Conservation (phyloP, 495 filamentous ascomycete species). For the Aspergillus sclerotiicarbonarius region DNA sequence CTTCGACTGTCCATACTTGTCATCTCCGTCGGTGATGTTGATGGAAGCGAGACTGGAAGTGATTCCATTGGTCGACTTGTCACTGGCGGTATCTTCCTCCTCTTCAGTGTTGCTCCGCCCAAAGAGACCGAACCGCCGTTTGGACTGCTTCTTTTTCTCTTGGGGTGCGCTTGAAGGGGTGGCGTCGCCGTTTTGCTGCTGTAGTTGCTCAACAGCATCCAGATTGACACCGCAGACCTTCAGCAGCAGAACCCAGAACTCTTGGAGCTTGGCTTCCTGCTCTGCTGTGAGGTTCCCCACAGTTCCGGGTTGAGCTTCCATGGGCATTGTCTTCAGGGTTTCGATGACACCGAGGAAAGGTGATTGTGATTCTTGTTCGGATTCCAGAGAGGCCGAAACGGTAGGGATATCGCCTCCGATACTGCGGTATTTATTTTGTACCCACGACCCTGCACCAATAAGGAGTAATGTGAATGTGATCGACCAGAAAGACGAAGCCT, state of each 20-base stretch:
- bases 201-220: constrained; percentile 27
- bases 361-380: constrained; percentile 18
- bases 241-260: constrained; percentile 78
- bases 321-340: constrained; percentile 40
- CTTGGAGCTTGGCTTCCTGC: constrained; percentile 82
- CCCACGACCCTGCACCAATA: constrained; percentile 36
- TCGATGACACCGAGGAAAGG: constrained; percentile 40
- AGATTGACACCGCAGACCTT: constrained; percentile 71
- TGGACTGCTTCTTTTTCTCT: constrained; percentile 69
- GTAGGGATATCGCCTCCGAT: constrained; percentile 11
- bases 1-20: constrained; percentile 91
- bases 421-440: constrained; percentile 33
- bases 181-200: constrained; percentile 21
- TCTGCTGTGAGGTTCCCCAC: constrained; percentile 85
- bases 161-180: constrained; percentile 23
- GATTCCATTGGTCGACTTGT: constrained; percentile 32
- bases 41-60: constrained; percentile 31
- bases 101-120: constrained; percentile 53
- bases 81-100: constrained; percentile 47
- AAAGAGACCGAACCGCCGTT: constrained; percentile 60
- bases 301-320: constrained; percentile 63
- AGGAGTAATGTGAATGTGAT: constrained; percentile 35
- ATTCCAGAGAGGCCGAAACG: constrained; percentile 7
- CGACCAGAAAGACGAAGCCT: constrained; percentile 41
- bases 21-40: constrained; percentile 60